These are phyloP conservation scores for Volvariella volvacea DNA, from an alignment of 1,284 basidiomycete genomes.

Conservation along the genomic window DNA sequence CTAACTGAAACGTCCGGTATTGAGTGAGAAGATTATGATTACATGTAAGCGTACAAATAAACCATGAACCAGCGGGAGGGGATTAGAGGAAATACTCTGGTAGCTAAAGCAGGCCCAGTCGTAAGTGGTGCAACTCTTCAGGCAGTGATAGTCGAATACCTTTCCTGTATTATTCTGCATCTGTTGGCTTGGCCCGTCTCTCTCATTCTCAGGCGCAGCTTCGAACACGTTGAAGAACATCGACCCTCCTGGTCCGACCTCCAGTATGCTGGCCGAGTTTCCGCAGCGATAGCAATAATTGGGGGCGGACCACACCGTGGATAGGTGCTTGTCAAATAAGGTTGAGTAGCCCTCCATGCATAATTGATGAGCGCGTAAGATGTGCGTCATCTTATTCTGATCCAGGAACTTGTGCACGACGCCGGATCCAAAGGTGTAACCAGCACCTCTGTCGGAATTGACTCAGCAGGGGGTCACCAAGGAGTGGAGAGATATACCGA, in stretches of 20 bases:
- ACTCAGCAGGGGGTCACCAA: conserved; percentile 10
- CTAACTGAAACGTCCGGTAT: too few species aligned
- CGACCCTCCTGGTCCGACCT: conserved; percentile 85
- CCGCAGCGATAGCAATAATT: conserved; percentile 99
- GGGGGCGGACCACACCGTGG: conserved; percentile 97
- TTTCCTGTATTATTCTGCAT: conserved; percentile 64
- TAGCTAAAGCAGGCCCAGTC: conserved; percentile 29
- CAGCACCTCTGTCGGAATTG: conserved; percentile 71
- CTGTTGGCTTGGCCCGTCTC: conserved; percentile 75
- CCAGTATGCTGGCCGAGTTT: conserved; percentile 94
- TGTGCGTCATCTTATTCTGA: conserved; percentile 95
- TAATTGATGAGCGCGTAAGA: conserved; percentile 95
- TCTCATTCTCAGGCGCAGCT: conserved; percentile 96
- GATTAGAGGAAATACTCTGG: conserved; percentile 66
- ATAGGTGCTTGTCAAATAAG: conserved; percentile 90
- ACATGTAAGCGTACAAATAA: too few species aligned
- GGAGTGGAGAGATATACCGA: conserved; percentile 43
- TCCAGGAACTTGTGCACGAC: conserved; percentile 98
- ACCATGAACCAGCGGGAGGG: background rate
- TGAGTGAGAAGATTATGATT: too few species aligned
- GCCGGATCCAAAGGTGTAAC: conserved; percentile 97
- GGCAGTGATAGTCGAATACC: conserved; percentile 29
- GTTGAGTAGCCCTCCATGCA: conserved; percentile 99
- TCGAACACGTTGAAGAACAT: conserved; percentile 99
- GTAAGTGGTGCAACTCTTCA: background rate